Conservation (phyloP, 768 basidiomycete genomes). For the Auricularia cornea region DNA sequence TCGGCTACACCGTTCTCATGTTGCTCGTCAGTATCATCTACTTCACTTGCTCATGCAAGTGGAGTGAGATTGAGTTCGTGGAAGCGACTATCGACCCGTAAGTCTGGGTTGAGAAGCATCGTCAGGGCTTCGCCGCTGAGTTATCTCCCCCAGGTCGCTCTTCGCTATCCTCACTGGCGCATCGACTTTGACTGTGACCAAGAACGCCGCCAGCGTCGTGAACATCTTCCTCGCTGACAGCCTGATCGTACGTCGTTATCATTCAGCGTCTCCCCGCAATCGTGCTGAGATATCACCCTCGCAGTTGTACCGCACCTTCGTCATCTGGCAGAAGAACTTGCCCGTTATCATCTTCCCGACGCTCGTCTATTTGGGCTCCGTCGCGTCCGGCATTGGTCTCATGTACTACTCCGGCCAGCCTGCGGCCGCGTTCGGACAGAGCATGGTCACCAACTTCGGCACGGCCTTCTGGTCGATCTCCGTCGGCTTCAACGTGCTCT, state of each 20-base stretch:
- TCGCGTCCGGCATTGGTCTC: background rate
- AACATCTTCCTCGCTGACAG: background rate
- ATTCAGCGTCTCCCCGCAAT: background rate
- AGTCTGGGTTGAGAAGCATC: too few relatives aligned
- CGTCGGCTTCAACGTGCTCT: slow-evolving; percentile 24
- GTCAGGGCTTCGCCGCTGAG: too few relatives aligned
- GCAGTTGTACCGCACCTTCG: background rate
- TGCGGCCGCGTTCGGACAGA: background rate
- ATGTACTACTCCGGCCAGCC: background rate
- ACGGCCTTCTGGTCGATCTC: slow-evolving; percentile 12
- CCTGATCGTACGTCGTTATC: background rate
- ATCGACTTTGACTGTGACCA: background rate
- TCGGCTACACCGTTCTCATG: too few relatives aligned
- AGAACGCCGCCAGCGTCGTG: background rate
- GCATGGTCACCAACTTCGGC: background rate
- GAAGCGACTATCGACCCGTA: too few relatives aligned
- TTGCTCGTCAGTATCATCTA: too few relatives aligned
- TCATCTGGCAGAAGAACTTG: background rate
- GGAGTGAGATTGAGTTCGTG: too few relatives aligned
- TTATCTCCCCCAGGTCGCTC: too few relatives aligned
- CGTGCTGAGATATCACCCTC: too few relatives aligned
- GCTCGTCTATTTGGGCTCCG: background rate
- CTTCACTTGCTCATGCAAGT: too few relatives aligned
- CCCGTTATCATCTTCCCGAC: background rate
- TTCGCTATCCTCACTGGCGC: too few relatives aligned